Evolutionary conservation across 2,329 filamentous ascomycete species (phyloP), one percentile per base, ranked within the genome.

Genomic region (Hypoxylon sp.): DNA sequence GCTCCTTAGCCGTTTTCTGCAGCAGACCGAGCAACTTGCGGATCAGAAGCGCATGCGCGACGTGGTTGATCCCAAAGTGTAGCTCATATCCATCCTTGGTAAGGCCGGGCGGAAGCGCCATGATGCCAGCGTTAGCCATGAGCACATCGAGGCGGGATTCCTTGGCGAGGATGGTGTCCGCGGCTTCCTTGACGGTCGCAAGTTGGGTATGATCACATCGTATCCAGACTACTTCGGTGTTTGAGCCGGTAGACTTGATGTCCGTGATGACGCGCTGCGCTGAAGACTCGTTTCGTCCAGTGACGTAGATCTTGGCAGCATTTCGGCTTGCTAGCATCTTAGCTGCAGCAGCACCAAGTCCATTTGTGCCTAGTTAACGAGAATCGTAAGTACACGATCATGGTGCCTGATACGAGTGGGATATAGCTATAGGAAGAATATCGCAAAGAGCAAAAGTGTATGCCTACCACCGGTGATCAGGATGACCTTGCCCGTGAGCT

Each of bases 41-140:
- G 19, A 76, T 78, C 2, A 83, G 72, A 2, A 82, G 75, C 2
- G 81, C 80, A 39, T 83, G 81, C 3, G 80, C 81, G 5, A 84
- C 62, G 61, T 83, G 81, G 58, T 84, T 84, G 1, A 78, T 81
- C 0, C 77, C 81, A 55, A 84, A 82, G 51, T 82, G 79, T 5
- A 79, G 65, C 69, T 85, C 82, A 62, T 82, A 83, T 3, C 81
- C 81, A 17, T 83, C 79, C 4, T 71, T 69, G 1, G 79, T 82
- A 2, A 79, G 72, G 3, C 72, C 73, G 0, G 79, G 72, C 1
- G 79, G 75, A 2, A 62, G 52, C 1, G 75, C 78, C 76, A 83
- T 81, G 47, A 82, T 75, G 0, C 82, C 82, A 0, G 81, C 82
- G 58, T 83, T 83, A 21, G 78, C 76, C 53, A 83, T 77, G 4